Percentiles rank a stretch among this genome's conserved stretches.
Evolutionary conservation across 2,329 filamentous ascomycete species (phyloP).

Genomic region (Cytospora leucostoma): DNA sequence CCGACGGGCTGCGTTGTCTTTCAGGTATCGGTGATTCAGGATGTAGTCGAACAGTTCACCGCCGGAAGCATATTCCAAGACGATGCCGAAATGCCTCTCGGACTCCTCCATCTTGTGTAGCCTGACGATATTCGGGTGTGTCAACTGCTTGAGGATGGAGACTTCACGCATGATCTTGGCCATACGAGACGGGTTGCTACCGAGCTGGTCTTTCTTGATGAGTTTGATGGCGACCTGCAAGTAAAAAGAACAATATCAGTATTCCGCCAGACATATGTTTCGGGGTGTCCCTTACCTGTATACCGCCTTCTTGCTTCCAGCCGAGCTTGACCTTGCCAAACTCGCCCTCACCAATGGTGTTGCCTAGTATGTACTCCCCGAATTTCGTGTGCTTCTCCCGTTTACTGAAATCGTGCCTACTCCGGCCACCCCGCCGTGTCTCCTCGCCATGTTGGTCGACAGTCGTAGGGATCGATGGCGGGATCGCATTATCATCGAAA

Average conservation of each 20-base stretch:
- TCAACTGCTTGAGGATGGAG: constrained; percentile 78
- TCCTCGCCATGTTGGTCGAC: constrained; percentile 46
- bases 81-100: constrained; percentile 94
- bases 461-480: constrained; percentile 48
- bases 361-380: constrained; percentile 92
- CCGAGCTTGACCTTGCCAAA: constrained; percentile 99
- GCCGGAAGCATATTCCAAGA: constrained; percentile 95
- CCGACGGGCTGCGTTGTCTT: constrained; percentile 86
- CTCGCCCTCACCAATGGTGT: constrained; percentile 95
- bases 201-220: constrained; percentile 88
- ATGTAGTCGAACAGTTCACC: constrained; percentile 99
- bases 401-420: constrained; percentile 61
- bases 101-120: constrained; percentile 99
- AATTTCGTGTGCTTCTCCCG: constrained; percentile 81
- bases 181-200: constrained; percentile 82
- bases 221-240: constrained; percentile 90
- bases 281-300: constrained; percentile 58
- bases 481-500: constrained; percentile 48
- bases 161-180: constrained; percentile 99
- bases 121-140: constrained; percentile 95
- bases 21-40: constrained; percentile 92
- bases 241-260: constrained; percentile 5
- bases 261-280: no score
- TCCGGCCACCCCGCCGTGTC: constrained; percentile 52
- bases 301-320: constrained; percentile 93